phyloP scores from a whole-genome alignment of 495 filamentous ascomycete genomes.

The Rhizodiscina lignyota region DNA sequence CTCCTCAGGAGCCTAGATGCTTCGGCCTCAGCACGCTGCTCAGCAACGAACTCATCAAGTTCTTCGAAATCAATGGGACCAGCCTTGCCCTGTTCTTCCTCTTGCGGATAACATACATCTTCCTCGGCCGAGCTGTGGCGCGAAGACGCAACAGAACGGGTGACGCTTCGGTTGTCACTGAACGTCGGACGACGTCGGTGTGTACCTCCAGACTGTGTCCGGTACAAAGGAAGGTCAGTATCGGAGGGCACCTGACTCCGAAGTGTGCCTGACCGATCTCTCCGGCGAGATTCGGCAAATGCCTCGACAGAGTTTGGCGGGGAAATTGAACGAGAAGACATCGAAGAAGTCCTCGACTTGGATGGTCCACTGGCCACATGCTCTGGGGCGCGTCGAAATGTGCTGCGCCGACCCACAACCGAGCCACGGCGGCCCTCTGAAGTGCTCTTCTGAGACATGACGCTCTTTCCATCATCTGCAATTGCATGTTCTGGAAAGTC shows the following conservation, averaged over 20 bases:
- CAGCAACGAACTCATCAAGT: constrained; percentile 67
- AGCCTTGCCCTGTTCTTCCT: constrained; percentile 33
- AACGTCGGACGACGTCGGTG: constrained; percentile 43
- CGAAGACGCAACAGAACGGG: constrained; percentile 22
- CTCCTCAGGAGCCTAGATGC: too few relatives aligned
- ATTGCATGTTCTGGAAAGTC: constrained; percentile 76
- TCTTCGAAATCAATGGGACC: constrained; percentile 72
- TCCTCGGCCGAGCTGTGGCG: constrained; percentile 41
- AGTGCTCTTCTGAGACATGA: too few relatives aligned
- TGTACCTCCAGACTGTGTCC: constrained; percentile 55
- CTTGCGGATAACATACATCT: constrained; percentile 70
- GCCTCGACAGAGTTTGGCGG: constrained; percentile 96
- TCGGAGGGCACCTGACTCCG: constrained; percentile 42
- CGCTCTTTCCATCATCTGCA: constrained; percentile 64
- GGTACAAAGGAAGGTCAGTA: constrained; percentile 45
- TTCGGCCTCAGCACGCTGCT: constrained; percentile 16
- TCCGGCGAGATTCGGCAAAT: constrained; percentile 64
- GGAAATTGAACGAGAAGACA: constrained; percentile 54
- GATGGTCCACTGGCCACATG: too few relatives aligned
- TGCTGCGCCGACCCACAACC: too few relatives aligned
- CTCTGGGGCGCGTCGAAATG: too few relatives aligned
- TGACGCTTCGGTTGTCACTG: constrained; percentile 36
- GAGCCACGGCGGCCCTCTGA: too few relatives aligned
- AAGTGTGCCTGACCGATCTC: constrained; percentile 48
- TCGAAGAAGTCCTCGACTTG: constrained; percentile 34